These are phyloP conservation scores for Xylaria cubensis DNA, from an alignment of 495 filamentous ascomycete genomes.

Conservation along the genomic window DNA sequence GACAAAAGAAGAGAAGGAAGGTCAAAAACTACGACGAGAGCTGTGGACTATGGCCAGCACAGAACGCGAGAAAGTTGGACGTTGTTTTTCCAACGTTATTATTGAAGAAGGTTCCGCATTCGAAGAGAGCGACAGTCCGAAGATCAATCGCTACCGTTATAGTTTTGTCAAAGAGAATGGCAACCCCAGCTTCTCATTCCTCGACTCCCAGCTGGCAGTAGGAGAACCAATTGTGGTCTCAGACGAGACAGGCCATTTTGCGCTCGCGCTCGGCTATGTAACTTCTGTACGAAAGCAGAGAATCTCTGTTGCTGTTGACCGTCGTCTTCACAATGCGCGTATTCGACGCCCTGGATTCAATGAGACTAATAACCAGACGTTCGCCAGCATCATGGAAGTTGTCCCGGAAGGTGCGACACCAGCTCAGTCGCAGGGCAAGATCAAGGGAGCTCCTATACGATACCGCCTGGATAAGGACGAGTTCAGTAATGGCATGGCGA, in stretches of 20 bases:
- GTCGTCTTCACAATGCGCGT: conserved; percentile 83
- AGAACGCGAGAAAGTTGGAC: conserved; percentile 84
- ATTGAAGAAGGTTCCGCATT: conserved; percentile 77
- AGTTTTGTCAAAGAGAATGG: conserved; percentile 73
- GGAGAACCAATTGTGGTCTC: conserved; percentile 97
- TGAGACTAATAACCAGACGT: conserved; percentile 76
- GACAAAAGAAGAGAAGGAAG: conserved; percentile 90
- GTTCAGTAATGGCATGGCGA: conserved; percentile 97
- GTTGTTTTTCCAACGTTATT: conserved; percentile 68
- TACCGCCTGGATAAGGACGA: conserved; percentile 97
- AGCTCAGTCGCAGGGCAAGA: conserved; percentile 54
- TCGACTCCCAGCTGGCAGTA: conserved; percentile 86
- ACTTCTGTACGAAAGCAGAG: conserved; percentile 72
- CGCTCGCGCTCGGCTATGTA: conserved; percentile 89
- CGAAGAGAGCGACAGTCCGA: conserved; percentile 69
- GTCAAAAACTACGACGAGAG: conserved; percentile 82
- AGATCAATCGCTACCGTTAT: conserved; percentile 91
- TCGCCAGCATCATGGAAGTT: conserved; percentile 91
- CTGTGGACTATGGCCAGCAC: conserved; percentile 93
- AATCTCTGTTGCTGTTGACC: conserved; percentile 88
- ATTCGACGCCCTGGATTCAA: conserved; percentile 78
- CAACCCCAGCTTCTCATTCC: conserved; percentile 71
- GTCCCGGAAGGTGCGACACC: conserved; percentile 57
- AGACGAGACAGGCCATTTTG: conserved; percentile 93
- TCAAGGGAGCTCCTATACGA: conserved; percentile 61